Evolutionary conservation across 2,329 filamentous ascomycete species (phyloP).

Genomic region (Pyrenophora tritici-repentis): DNA sequence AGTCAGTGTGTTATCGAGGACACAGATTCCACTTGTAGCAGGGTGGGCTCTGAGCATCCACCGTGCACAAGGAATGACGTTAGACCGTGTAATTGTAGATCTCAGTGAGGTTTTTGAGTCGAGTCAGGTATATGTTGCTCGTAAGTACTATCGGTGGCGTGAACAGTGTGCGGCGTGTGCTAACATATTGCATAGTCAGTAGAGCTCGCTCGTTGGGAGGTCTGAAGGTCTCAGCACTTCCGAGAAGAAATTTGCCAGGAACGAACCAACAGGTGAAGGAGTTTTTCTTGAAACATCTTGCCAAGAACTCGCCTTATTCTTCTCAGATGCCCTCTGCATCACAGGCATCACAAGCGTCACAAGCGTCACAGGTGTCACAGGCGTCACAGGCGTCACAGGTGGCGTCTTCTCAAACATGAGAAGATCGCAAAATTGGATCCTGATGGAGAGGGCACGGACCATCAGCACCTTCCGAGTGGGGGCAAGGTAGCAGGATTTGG

Average conservation of each 20-base stretch:
- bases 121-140: constrained; percentile 67
- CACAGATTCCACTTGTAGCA: constrained; percentile 64
- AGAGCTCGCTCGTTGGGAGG: constrained; percentile 59
- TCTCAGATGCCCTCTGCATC: not conserved
- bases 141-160: constrained; percentile 20
- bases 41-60: constrained; percentile 69
- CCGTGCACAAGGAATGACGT: constrained; percentile 58
- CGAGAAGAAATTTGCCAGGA: constrained; percentile 24
- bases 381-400: not conserved
- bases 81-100: constrained; percentile 63
- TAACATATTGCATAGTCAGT: constrained; percentile 49
- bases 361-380: not conserved
- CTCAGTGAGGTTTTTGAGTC: constrained; percentile 58
- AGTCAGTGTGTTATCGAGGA: constrained; percentile 56
- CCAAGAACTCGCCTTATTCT: not conserved
- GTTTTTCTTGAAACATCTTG: constrained; percentile 25
- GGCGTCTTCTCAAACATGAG: not conserved
- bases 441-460: too few species aligned
- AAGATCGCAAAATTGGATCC: too few species aligned
- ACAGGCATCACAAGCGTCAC: not conserved
- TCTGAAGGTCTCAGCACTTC: constrained; percentile 49
- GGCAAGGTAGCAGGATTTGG: too few species aligned
- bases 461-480: too few species aligned
- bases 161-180: not conserved
- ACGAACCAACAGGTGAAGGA: constrained; percentile 43